These are phyloP conservation scores for Coniferiporia weirii DNA, from an alignment of 1,284 basidiomycete genomes.

Conservation along the genomic window DNA sequence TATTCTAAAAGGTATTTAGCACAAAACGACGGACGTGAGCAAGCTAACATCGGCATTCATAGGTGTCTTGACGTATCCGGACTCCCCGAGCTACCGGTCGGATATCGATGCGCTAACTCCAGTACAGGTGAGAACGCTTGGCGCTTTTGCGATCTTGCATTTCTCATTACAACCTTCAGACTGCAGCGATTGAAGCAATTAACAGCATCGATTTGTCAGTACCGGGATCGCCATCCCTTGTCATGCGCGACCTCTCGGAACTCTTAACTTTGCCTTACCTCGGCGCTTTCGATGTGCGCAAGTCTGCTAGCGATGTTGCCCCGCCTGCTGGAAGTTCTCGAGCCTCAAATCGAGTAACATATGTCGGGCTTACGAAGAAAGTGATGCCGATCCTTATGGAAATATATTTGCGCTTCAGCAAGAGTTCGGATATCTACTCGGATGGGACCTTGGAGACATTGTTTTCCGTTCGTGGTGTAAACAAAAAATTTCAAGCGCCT, in stretches of 20 bases:
- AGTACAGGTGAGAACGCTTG: conserved; percentile 54
- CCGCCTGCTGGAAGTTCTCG: conserved; percentile 29
- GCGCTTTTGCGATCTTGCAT: neutral
- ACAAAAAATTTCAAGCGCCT: neutral
- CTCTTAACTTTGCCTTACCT: conserved; percentile 82
- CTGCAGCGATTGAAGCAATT: conserved; percentile 66
- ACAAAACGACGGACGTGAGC: neutral
- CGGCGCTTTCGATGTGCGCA: conserved; percentile 59
- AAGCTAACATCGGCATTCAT: conserved; percentile 9
- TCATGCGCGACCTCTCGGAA: conserved; percentile 82
- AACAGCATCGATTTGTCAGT: conserved; percentile 60
- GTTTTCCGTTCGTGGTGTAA: conserved; percentile 55
- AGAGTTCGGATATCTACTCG: conserved; percentile 57
- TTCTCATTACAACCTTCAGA: conserved; percentile 33
- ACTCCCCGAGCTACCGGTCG: conserved; percentile 80
- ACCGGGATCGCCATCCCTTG: conserved; percentile 59
- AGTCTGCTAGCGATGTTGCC: conserved; percentile 19
- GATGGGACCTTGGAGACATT: conserved; percentile 82
- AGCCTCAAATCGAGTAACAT: conserved; percentile 67
- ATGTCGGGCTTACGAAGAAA: conserved; percentile 82
- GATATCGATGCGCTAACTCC: conserved; percentile 84
- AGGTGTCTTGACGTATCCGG: conserved; percentile 77
- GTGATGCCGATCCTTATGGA: conserved; percentile 81
- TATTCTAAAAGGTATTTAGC: conserved; percentile 64
- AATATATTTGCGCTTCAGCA: conserved; percentile 62